Evolutionary conservation across 495 filamentous ascomycete genomes (phyloP).

Genomic region (Margaritispora aquatica): DNA sequence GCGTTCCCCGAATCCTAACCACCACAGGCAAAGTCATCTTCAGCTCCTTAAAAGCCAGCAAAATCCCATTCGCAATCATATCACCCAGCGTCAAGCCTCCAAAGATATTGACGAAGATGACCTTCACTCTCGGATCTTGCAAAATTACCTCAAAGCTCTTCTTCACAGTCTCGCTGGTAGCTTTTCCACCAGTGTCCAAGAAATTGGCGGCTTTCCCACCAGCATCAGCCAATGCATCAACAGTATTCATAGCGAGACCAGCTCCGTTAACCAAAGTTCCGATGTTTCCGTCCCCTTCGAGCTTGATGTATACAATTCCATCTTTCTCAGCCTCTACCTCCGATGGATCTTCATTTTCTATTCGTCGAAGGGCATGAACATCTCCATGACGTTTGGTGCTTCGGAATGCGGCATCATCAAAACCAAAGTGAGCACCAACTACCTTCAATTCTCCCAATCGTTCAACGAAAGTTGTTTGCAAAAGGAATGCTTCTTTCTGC

Average conservation of each 20-base stretch:
- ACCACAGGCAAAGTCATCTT: conserved; percentile 68
- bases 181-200: conserved; percentile 86
- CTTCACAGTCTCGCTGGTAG: conserved; percentile 78
- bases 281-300: conserved; percentile 23
- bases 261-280: conserved; percentile 59
- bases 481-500: conserved; percentile 59
- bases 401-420: conserved; percentile 74
- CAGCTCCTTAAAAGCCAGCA: conserved; percentile 71
- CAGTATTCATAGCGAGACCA: conserved; percentile 88
- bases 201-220: conserved; percentile 72
- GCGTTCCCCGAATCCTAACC: conserved; percentile 78
- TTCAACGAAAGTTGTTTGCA: conserved; percentile 43
- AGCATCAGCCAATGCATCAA: conserved; percentile 65
- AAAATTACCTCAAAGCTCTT: conserved; percentile 67
- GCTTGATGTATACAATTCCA: conserved; percentile 46
- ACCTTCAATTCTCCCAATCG: conserved; percentile 39
- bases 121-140: conserved; percentile 61
- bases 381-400: conserved; percentile 58
- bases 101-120: conserved; percentile 86
- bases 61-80: conserved; percentile 83
- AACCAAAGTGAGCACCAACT: conserved; percentile 50
- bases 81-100: conserved; percentile 77
- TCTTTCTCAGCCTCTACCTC: conserved; percentile 62
- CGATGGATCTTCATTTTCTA: conserved; percentile 42
- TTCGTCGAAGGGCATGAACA: conserved; percentile 52